These are phyloP conservation scores for Perkinsus marinus DNA, from an alignment of 169 alveolate genomes.

Conservation along the genomic window DNA sequence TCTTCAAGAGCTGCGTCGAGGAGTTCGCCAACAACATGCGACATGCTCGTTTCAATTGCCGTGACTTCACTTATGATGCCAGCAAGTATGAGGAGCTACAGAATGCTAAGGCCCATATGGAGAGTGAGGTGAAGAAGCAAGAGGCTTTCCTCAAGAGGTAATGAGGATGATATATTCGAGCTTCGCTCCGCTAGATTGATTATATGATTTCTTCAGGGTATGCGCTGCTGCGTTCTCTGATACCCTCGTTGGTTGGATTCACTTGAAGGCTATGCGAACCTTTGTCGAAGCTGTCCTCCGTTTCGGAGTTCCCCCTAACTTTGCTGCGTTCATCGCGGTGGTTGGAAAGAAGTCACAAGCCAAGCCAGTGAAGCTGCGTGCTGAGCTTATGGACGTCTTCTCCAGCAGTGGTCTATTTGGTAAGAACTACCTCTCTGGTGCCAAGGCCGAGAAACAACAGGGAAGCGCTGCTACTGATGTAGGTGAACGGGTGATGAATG, in stretches of 20 bases:
- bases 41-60: conserved; percentile 13
- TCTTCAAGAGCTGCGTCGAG: conserved; percentile 35
- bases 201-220: conserved; percentile 27
- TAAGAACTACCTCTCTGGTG: conserved; percentile 7
- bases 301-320: conserved; percentile 63
- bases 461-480: background rate
- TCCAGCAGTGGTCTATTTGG: conserved; percentile 31
- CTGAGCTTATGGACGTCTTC: conserved; percentile 24
- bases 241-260: conserved; percentile 50
- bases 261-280: conserved; percentile 55
- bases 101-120: conserved; percentile 23
- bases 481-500: too few species aligned
- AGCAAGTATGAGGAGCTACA: conserved; percentile 32
- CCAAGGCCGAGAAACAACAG: conserved; percentile 3
- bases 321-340: conserved; percentile 33
- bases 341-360: conserved; percentile 24
- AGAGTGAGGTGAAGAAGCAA: conserved; percentile 36
- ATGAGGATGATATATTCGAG: background rate
- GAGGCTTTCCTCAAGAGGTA: conserved; percentile 20
- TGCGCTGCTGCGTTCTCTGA: conserved; percentile 61
- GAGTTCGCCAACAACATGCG: conserved; percentile 31
- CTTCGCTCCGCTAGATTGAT: background rate
- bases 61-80: conserved; percentile 43
- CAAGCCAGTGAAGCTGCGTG: conserved; percentile 24
- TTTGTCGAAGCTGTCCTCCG: conserved; percentile 64